A percentile compares a stretch with the other conserved stretches of the same genome.
These are phyloP conservation scores for Mycena vulgaris DNA, from an alignment of 768 basidiomycete species.

Conservation along the genomic window DNA sequence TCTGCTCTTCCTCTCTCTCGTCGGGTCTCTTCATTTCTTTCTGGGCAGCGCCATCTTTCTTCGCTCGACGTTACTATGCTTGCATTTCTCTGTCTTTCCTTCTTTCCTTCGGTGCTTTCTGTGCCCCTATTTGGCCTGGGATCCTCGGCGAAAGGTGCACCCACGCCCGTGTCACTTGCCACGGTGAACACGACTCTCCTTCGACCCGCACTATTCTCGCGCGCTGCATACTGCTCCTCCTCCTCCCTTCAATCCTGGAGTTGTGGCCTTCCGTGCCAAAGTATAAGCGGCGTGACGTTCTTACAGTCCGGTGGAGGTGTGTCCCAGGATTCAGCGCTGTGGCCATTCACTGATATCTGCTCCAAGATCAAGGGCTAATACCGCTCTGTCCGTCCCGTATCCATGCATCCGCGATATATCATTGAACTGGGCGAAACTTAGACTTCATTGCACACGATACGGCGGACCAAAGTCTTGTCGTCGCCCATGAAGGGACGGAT, in stretches of 20 bases:
- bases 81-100: constrained; percentile 7
- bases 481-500: constrained; percentile 31
- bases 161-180: constrained; percentile 24
- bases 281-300: constrained; percentile 23
- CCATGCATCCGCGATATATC: background rate
- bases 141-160: constrained; percentile 15
- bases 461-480: constrained; percentile 16
- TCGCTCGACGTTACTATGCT: background rate
- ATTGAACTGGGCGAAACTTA: background rate
- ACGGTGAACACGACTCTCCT: constrained; percentile 33
- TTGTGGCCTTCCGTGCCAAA: constrained; percentile 24
- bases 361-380: constrained; percentile 45
- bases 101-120: constrained; percentile 6
- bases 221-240: constrained; percentile 56
- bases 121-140: constrained; percentile 18
- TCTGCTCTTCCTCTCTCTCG: background rate
- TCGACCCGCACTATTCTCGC: constrained; percentile 53
- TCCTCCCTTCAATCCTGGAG: constrained; percentile 47
- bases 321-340: constrained; percentile 23
- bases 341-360: constrained; percentile 3
- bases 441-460: constrained; percentile 28
- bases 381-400: constrained; percentile 46
- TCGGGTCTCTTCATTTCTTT: background rate
- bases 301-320: constrained; percentile 52
- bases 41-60: background rate